Conservation (phyloP, 192 early-diverging fungal species). For the Coemansia sp. region DNA sequence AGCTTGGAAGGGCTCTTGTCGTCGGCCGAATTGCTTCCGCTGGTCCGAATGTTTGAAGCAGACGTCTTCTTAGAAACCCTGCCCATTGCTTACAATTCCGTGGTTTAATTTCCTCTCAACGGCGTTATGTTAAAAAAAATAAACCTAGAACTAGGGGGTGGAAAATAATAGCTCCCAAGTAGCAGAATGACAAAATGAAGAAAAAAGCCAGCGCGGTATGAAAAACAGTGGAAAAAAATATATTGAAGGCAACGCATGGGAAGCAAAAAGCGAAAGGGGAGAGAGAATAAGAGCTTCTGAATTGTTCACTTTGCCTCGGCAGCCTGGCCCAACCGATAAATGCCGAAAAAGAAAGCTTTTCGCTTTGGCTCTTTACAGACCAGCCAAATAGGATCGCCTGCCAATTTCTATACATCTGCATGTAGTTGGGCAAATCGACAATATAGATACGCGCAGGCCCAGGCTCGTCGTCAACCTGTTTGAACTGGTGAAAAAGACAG, state of each 20-base stretch:
- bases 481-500: no score
- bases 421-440: no score
- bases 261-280: neutral
- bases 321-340: no score
- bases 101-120: neutral
- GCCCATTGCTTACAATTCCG: conserved; percentile 8
- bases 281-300: neutral
- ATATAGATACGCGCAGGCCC: no score
- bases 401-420: no score
- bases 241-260: no score
- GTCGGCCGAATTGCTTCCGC: conserved; percentile 5
- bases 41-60: conserved; percentile 15
- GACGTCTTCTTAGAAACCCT: conserved; percentile 39
- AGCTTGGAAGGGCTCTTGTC: conserved; percentile 35
- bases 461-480: no score
- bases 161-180: neutral
- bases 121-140: neutral
- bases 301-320: no score
- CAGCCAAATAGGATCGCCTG: no score
- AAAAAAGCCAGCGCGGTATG: neutral
- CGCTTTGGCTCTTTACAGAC: no score
- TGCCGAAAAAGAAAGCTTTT: no score
- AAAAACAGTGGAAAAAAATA: neutral
- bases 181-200: neutral
- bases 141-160: neutral